Evolutionary conservation across 192 early-diverging fungal genomes (phyloP).

Genomic region (Ambispora gerdemannii): DNA sequence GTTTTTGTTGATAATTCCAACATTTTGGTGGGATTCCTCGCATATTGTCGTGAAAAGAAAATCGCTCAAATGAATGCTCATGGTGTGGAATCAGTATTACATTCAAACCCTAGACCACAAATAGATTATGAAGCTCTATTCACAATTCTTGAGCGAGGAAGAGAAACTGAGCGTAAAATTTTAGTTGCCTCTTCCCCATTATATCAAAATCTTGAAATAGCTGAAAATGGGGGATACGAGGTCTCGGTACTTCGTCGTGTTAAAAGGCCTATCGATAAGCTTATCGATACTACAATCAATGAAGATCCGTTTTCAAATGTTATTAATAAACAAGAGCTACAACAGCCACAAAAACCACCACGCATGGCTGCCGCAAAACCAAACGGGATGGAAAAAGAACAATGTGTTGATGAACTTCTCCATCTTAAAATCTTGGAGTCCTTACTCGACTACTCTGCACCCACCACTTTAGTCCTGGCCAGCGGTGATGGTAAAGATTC

Average conservation of each 20-base stretch:
- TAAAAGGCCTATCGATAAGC: conserved; percentile 33
- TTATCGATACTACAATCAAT: conserved; percentile 10
- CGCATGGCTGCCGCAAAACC: too few relatives aligned
- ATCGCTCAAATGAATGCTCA: neutral
- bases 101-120: conserved; percentile 20
- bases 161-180: conserved; percentile 34
- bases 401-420: conserved; percentile 47
- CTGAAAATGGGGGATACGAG: conserved; percentile 36
- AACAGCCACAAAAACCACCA: conserved; percentile 2
- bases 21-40: conserved; percentile 42
- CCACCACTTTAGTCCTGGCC: conserved; percentile 43
- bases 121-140: conserved; percentile 41
- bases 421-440: conserved; percentile 50
- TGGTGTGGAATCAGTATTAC: neutral
- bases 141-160: conserved; percentile 32
- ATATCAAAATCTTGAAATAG: conserved; percentile 40
- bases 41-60: conserved; percentile 24
- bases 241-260: conserved; percentile 40
- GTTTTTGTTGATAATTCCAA: conserved; percentile 52
- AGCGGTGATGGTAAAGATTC: conserved; percentile 45
- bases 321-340: neutral
- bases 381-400: conserved; percentile 33
- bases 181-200: conserved; percentile 45
- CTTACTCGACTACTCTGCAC: conserved; percentile 39
- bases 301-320: neutral